Conservation (phyloP, 2,329 filamentous ascomycete genomes). For the Calonectria multiphialidica region DNA sequence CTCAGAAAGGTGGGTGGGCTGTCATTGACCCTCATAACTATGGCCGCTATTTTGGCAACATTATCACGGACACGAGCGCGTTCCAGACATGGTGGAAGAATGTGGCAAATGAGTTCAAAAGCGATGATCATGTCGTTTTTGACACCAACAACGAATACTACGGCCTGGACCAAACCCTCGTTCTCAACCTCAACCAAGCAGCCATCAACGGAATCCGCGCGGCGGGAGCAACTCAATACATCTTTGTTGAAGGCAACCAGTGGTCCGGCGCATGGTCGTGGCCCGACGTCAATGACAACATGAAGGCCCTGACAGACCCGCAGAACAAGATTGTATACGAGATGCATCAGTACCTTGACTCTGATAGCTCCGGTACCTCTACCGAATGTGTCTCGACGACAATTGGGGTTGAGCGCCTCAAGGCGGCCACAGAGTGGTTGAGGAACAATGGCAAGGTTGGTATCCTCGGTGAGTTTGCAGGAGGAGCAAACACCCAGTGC, state of each 20-base stretch:
- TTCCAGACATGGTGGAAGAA: conserved; percentile 19
- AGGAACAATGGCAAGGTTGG: conserved; percentile 65
- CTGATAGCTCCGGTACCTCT: conserved; percentile 64
- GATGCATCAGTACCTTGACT: conserved; percentile 72
- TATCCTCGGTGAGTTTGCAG: conserved; percentile 69
- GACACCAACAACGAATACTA: conserved; percentile 78
- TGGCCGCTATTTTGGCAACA: conserved; percentile 63
- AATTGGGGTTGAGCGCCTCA: conserved; percentile 63
- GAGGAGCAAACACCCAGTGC: conserved; percentile 64
- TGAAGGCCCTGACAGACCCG: conserved; percentile 59
- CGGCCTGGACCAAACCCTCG: conserved; percentile 70
- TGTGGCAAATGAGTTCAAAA: conserved; percentile 61
- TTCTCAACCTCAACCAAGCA: conserved; percentile 72
- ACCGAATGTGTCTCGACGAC: conserved; percentile 60
- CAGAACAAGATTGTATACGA: conserved; percentile 65
- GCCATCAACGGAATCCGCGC: conserved; percentile 73
- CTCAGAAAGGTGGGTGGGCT: conserved; percentile 60
- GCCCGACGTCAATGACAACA: conserved; percentile 55
- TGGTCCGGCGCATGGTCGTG: conserved; percentile 65
- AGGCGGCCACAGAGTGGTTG: conserved; percentile 66
- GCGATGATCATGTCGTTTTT: conserved; percentile 69
- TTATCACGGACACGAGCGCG: conserved; percentile 63
- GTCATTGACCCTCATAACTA: conserved; percentile 74
- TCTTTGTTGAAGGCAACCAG: conserved; percentile 69
- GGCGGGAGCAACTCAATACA: conserved; percentile 69